phyloP scores from a whole-genome alignment of 352 stramenopile genomes.

The Pythium oligandrum region DNA sequence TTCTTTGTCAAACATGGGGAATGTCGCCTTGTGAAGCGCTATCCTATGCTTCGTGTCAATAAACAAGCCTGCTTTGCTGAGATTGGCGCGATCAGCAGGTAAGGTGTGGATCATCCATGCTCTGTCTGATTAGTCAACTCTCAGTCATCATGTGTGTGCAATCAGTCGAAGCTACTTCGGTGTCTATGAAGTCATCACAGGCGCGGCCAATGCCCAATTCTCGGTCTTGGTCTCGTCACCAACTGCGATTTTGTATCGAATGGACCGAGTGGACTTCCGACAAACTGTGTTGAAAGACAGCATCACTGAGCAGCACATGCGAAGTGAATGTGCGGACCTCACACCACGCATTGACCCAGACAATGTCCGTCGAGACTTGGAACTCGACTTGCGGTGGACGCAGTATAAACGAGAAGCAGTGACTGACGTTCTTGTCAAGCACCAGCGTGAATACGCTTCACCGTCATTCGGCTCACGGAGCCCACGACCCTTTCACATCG shows the following conservation, averaged over 20 bases:
- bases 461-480: constrained; percentile 35
- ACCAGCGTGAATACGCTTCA: constrained; percentile 30
- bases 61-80: constrained; percentile 44
- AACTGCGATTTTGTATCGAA: constrained; percentile 47
- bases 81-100: constrained; percentile 42
- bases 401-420: constrained; percentile 52
- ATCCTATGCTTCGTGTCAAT: constrained; percentile 12
- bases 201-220: constrained; percentile 34
- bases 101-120: not conserved
- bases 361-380: constrained; percentile 43
- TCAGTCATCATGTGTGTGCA: not conserved
- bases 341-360: constrained; percentile 30
- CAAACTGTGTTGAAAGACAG: constrained; percentile 56
- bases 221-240: constrained; percentile 63
- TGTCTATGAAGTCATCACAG: constrained; percentile 42
- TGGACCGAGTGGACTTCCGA: constrained; percentile 68
- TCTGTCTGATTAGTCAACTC: not conserved
- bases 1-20: constrained; percentile 67
- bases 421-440: constrained; percentile 24
- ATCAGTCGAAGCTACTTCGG: constrained; percentile 58
- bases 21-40: constrained; percentile 57
- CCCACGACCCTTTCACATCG: constrained; percentile 6
- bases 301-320: constrained; percentile 38
- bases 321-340: constrained; percentile 34
- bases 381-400: constrained; percentile 35